Evolutionary conservation across 208 protist species (phyloP), one percentile per base, ranked within the genome.

Genomic region (Trypanosoma scelopori): DNA sequence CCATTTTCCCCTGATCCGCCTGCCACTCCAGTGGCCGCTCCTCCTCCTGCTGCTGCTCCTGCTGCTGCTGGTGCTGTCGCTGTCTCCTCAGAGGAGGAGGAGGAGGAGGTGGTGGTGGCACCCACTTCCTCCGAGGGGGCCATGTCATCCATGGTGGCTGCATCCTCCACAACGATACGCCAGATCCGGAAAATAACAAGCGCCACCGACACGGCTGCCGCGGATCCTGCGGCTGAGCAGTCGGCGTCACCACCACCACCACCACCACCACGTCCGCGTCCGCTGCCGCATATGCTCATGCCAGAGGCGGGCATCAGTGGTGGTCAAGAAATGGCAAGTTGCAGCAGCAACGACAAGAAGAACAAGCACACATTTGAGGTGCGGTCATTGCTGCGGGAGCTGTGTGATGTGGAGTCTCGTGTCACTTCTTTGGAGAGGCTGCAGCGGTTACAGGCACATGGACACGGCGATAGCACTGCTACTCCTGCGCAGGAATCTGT

Each of bases 381-480:
- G 20, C 56, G 27, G 1, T 37, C 25, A n/a, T 5, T 55, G 15
- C 7, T 65, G 35, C 20, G 22, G 30, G 49, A 56, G 37, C 35
- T 65, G 20, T 37, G 39, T 11, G 32, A 56, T 7, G 11, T 56
- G 48, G 49, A 65, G 16, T 32, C 9, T 15, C 60, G 60, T 32
- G 15, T 65, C n/a, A 30, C 30, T 18, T 53, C 48, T 32, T 45
- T 65, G 15, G 60, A 65, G 32, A 23, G 25, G 51, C 15, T 25
- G 45, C 2, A 50, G 20, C 3, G 27, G 23, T 32, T 27, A 11
- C 23, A 28, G 12, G n/a, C 7, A 18, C 55, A 47, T 22, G 16
- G n/a, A 30, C 32, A 59, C 27, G 18, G 18, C 22, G 22, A 47
- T 39, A 23, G 11, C 16, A 22, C 3, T n/a, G 3, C 35, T 16